Evolutionary conservation across 2,329 filamentous ascomycete genomes (phyloP).

Genomic region (Hypoxylon sp.): DNA sequence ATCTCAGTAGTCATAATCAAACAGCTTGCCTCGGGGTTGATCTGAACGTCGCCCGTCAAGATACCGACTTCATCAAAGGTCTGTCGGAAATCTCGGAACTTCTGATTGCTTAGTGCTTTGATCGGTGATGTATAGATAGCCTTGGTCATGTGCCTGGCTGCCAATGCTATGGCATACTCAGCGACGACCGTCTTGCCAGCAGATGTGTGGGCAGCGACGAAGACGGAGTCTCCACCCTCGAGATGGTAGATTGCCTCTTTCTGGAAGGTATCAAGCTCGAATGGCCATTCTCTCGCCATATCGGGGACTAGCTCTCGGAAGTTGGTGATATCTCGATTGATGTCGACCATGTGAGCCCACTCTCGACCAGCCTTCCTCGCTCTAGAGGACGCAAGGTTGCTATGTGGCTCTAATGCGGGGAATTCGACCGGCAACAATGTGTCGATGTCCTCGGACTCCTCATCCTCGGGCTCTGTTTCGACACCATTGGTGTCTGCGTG

Average conservation of each 20-base stretch:
- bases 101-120: constrained; percentile 97
- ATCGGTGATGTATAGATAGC: constrained; percentile 99
- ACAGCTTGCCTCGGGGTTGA: constrained; percentile 96
- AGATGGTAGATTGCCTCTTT: constrained; percentile 98
- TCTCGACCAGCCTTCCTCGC: constrained; percentile 80
- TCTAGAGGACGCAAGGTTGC: constrained; percentile 74
- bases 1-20: constrained; percentile 99
- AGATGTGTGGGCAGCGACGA: constrained; percentile 96
- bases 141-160: constrained; percentile 99
- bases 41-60: constrained; percentile 95
- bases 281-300: constrained; percentile 96
- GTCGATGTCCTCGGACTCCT: constrained; percentile 75
- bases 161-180: constrained; percentile 95
- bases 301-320: constrained; percentile 93
- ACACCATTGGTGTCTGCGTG: constrained; percentile 37
- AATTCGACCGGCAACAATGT: constrained; percentile 90
- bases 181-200: constrained; percentile 98
- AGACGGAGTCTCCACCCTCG: constrained; percentile 95
- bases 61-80: constrained; percentile 97
- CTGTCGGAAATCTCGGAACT: constrained; percentile 92
- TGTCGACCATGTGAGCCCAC: constrained; percentile 98
- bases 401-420: constrained; percentile 85
- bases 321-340: constrained; percentile 91
- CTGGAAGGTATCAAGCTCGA: constrained; percentile 97
- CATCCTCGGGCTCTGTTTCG: constrained; percentile 49